Evolutionary conservation across 2,329 filamentous ascomycete species (phyloP).

Genomic region (Beauveria asiatica): DNA sequence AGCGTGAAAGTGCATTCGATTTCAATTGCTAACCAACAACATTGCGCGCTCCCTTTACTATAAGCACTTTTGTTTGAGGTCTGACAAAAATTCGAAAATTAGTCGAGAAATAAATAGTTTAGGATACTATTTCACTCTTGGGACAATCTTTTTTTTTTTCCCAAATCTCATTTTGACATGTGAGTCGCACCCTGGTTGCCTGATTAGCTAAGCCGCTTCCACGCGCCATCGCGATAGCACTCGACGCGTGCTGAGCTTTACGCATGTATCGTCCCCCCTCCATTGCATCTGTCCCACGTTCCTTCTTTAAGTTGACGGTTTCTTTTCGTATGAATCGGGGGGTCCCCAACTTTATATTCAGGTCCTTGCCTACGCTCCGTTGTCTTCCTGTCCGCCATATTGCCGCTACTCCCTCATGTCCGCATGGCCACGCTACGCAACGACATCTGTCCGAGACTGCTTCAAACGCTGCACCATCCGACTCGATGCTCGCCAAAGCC

Average conservation of each 20-base stretch:
- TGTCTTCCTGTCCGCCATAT: conserved; percentile 15
- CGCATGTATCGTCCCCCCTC: background rate
- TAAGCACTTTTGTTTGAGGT: no score
- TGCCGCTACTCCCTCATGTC: conserved; percentile 19
- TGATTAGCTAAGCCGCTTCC: background rate
- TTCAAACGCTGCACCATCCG: conserved; percentile 5
- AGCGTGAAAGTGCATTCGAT: no score
- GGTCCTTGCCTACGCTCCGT: conserved; percentile 29
- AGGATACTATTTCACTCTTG: no score
- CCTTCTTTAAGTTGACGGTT: background rate
- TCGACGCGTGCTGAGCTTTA: background rate
- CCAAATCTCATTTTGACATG: background rate
- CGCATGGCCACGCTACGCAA: conserved; percentile 3
- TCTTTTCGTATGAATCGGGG: conserved; percentile 25
- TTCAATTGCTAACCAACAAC: no score
- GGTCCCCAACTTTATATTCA: conserved; percentile 21
- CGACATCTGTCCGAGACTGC: conserved; percentile 5
- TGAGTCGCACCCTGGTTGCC: background rate
- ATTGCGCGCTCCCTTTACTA: no score
- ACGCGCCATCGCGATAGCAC: background rate
- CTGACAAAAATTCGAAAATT: no score
- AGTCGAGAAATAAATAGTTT: no score
- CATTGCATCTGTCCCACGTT: background rate
- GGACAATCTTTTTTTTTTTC: background rate
- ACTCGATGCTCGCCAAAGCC: conserved; percentile 29